Evolutionary conservation across 352 stramenopile species (phyloP), one percentile per base, ranked within the genome.

Genomic region (Pythium guiyangense): DNA sequence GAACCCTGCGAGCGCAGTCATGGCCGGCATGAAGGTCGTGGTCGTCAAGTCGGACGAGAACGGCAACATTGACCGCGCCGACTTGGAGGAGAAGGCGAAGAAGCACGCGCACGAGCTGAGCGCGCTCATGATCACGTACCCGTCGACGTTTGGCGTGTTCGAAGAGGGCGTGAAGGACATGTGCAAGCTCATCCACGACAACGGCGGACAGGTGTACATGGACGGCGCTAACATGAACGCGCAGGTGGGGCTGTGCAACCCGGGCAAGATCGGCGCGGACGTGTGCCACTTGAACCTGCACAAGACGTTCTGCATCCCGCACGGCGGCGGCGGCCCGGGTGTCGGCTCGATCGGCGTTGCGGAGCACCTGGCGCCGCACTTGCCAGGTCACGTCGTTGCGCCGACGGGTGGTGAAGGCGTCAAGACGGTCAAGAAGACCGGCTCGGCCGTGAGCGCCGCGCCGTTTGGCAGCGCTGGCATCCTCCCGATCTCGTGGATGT

Each of bases 141-240:
- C 97, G 18, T 99, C 94, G 43, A 99, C 97, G 0, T 99, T 99
- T 71, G 97, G 97, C 62, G 93, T 99, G 44, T 99, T 99, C 61
- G 97, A 99, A 64, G 96, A 98, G 59, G 90, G 88, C 55, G 96
- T 99, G 69, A 93, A 97, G 57, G 95, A 99, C 63, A 98, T 99
- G 67, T 92, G 95, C 62, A 77, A 96, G 44, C 84, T 96, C 40
- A 96, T 99, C 57, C 96, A 99, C 72, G 83, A 93, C 11, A 83
- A 97, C 54, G 97, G 97, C 54, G 97, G 96, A 20, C 93, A 99
- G 65, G 96, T 99, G 15, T 99, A 99, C 86, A 99, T 99, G 96
- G 97, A 99, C 64, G 97, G 97, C 57, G 97, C 97, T 53, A 99
- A 99, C 86, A 99, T 99, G 96, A 99, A 99, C 75, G 97, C 97